phyloP scores from a whole-genome alignment of 2,329 filamentous ascomycete species.

The Waltergamsia citrina region DNA sequence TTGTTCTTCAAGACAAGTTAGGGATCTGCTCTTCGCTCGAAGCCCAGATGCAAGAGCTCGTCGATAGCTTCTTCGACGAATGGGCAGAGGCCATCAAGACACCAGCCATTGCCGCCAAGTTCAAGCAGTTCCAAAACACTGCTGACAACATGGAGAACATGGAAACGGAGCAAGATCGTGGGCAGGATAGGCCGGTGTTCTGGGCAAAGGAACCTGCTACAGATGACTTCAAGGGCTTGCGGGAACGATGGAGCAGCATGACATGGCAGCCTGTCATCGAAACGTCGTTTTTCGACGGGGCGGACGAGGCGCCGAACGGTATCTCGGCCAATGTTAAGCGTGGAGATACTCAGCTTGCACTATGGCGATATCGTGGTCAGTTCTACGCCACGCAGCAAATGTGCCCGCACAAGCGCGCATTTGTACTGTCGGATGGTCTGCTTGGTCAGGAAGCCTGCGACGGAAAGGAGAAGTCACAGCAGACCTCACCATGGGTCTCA shows the following conservation, averaged over 20 bases:
- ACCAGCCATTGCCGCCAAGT: slow-evolving; percentile 57
- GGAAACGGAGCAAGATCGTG: slow-evolving; percentile 63
- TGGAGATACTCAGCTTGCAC: slow-evolving; percentile 78
- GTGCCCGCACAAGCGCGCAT: slow-evolving; percentile 87
- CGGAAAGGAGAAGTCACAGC: slow-evolving; percentile 11
- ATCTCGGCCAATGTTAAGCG: slow-evolving; percentile 73
- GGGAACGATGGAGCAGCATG: slow-evolving; percentile 48
- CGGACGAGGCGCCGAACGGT: slow-evolving; percentile 56
- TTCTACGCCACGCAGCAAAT: slow-evolving; percentile 89
- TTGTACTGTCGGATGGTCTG: slow-evolving; percentile 79
- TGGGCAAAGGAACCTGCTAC: slow-evolving; percentile 62
- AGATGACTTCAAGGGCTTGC: slow-evolving; percentile 62
- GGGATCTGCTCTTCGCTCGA: slow-evolving; percentile 80
- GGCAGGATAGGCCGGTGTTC: slow-evolving; percentile 63
- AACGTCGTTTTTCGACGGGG: slow-evolving; percentile 56
- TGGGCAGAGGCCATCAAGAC: slow-evolving; percentile 76
- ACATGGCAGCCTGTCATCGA: slow-evolving; percentile 75
- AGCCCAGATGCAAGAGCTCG: slow-evolving; percentile 77
- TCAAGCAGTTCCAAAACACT: slow-evolving; percentile 80
- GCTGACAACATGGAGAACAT: slow-evolving; percentile 58
- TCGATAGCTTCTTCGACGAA: slow-evolving; percentile 80
- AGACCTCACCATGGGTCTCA: slow-evolving; percentile 61
- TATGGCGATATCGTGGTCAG: slow-evolving; percentile 73
- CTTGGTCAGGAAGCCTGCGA: slow-evolving; percentile 53
- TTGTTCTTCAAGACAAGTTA: slow-evolving; percentile 76